Evolutionary conservation across 1,139 yeast species (phyloP), one percentile per base, ranked within the genome.

Genomic region (Pichia sp.): DNA sequence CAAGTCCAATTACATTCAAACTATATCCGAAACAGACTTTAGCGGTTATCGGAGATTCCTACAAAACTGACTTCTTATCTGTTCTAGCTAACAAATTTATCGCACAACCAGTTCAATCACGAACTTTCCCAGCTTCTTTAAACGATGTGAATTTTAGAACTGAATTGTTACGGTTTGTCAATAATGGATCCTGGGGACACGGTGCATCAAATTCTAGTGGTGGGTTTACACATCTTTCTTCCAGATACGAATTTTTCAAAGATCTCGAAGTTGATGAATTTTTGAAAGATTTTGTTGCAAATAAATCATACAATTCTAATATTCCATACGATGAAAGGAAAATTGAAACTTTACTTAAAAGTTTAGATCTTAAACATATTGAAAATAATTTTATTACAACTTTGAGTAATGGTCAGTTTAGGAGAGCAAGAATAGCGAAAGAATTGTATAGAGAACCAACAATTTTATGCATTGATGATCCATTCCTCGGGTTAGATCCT

Each of bases 401-500:
- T 0, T 67, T 91, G 38, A 84, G 95, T 60, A 91, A 91, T 58
- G 98, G 98, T 0, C 98, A 91, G 61, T 78, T 84, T 60, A 71
- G 98, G 51, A 68, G 98, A 38, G 95, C 96, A 0, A 69, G 96
- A 46, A 66, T 91, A 24, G 97, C 96, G 0, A 72, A 74, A 47
- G 76, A 89, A 0, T 56, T 91, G 40, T 69, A 86, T 40, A 66
- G 68, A 41, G 66, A 73, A 37, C 96, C 96, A 0, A 67, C 68
- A 32, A 52, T 88, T 21, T 64, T 88, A 43, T 59, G 89, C 10
- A 70, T 91, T 15, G 97, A 91, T 59, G 97, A 91, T 53, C 96
- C 96, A 8, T 88, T 86, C 55, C 63, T 91, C 35, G 98, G 98
- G 0, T 66, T 91, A 23, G 98, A 91, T 54, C 94, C 95, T 0